These are phyloP conservation scores for Apiospora sp. DNA, from an alignment of 2,329 filamentous ascomycete genomes.

Conservation along the genomic window DNA sequence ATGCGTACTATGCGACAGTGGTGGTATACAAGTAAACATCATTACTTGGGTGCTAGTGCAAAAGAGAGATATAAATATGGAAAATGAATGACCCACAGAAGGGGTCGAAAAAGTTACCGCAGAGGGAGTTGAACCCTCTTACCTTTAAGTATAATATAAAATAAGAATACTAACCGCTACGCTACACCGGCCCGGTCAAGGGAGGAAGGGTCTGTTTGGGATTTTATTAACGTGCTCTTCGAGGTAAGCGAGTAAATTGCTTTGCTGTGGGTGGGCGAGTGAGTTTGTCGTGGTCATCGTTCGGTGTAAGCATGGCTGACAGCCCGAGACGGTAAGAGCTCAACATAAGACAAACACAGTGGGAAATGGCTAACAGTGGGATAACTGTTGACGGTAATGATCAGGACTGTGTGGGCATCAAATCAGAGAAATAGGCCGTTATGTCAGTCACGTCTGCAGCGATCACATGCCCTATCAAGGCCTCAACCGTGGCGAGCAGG, in stretches of 20 bases:
- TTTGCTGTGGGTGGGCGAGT: neutral
- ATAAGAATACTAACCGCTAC: constrained; percentile 11
- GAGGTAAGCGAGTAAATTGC: neutral
- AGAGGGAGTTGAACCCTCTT: constrained; percentile 17
- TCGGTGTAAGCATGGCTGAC: neutral
- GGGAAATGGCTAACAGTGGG: too few relatives aligned
- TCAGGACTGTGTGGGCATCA: neutral
- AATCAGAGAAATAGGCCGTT: neutral
- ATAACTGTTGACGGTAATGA: neutral
- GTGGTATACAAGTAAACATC: neutral
- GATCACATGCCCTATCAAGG: neutral
- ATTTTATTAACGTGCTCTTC: neutral
- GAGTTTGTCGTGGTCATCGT: neutral
- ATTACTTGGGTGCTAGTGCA: neutral
- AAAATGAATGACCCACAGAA: neutral
- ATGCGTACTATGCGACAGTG: neutral
- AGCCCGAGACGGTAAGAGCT: neutral
- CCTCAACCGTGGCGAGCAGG: neutral
- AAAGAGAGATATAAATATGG: neutral
- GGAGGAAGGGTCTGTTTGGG: neutral
- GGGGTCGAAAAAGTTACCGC: neutral
- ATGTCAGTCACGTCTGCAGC: neutral
- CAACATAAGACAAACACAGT: neutral
- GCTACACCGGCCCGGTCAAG: neutral
- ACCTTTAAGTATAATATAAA: neutral